Evolutionary conservation across 169 alveolate species (phyloP).

Genomic region (Cryptosporidium parvum): DNA sequence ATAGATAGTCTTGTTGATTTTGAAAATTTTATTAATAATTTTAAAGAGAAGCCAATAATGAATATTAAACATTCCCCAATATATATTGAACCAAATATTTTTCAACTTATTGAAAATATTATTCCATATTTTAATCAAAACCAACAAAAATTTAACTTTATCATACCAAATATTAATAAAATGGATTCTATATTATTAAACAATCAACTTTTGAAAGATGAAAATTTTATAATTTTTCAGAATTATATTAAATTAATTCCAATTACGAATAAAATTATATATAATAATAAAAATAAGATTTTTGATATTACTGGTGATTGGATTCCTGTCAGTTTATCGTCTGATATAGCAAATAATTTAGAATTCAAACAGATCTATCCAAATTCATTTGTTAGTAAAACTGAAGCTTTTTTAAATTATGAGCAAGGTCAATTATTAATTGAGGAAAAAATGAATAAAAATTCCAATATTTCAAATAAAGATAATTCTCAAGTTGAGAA

Average conservation of each 20-base stretch:
- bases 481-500: neutral
- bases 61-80: constrained; percentile 36
- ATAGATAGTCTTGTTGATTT: constrained; percentile 24
- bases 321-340: constrained; percentile 37
- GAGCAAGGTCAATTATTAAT: constrained; percentile 24
- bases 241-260: constrained; percentile 32
- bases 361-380: neutral
- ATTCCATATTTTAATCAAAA: constrained; percentile 43
- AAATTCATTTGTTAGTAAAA: constrained; percentile 21
- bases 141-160: constrained; percentile 16
- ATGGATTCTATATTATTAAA: neutral
- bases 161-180: constrained; percentile 27
- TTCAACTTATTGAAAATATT: constrained; percentile 22
- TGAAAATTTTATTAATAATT: constrained; percentile 14
- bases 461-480: neutral
- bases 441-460: neutral
- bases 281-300: constrained; percentile 12
- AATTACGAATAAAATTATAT: constrained; percentile 14
- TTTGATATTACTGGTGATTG: constrained; percentile 24
- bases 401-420: constrained; percentile 5
- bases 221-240: neutral
- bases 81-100: constrained; percentile 61
- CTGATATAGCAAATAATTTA: neutral
- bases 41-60: constrained; percentile 1
- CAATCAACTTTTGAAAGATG: neutral